Evolutionary conservation across 1,284 basidiomycete genomes (phyloP), one percentile per base, ranked within the genome.

Genomic region (Tremellales sp.): DNA sequence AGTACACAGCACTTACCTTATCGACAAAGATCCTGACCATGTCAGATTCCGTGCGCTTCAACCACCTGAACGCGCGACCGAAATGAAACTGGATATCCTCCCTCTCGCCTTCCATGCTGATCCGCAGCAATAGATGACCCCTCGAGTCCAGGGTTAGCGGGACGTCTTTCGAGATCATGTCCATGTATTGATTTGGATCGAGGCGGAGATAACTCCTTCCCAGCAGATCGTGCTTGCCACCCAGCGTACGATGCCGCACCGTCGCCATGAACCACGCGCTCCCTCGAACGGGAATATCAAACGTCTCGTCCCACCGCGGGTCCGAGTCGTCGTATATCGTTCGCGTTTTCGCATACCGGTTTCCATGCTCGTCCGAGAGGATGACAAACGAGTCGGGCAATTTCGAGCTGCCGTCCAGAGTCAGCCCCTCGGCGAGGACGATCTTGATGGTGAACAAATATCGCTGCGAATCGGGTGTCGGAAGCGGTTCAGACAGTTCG

Each of bases 31-130:
- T 87, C 7, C 92, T 80, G 38, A 94, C 82, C 95, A 99, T 97
- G 61, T 98, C 94, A 19, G 81, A 84, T 68, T 98, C 93, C 0
- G 91, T 87, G 21, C 94, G 79, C 74, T 98, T 97, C 60, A 99
- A 71, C 39, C 86, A 92, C 31, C 94, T 79, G 78, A 98, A 98
- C 1, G 87, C 95, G 32, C 91, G 80, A 10, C 95, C 95, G 66
- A 98, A 99, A 75, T 91, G 92, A 77, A 97, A 99, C 57, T 90
- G 87, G 18, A 94, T 89, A 66, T 98, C 95, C 65, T 97, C 93
- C 71, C 94, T 89, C 77, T 97, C 94, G 38, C 92, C 92, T 66
- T 98, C 95, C 92, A 98, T 97, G 67, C 90, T 94, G 44, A 98
- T 81, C 6, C 95, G 81, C 21, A 97, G 75, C 37, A 95, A 74